A percentile compares a stretch with the other conserved stretches of the same genome.
phyloP scores from a whole-genome alignment of 1,284 basidiomycete species.

The Naganishia albida region DNA sequence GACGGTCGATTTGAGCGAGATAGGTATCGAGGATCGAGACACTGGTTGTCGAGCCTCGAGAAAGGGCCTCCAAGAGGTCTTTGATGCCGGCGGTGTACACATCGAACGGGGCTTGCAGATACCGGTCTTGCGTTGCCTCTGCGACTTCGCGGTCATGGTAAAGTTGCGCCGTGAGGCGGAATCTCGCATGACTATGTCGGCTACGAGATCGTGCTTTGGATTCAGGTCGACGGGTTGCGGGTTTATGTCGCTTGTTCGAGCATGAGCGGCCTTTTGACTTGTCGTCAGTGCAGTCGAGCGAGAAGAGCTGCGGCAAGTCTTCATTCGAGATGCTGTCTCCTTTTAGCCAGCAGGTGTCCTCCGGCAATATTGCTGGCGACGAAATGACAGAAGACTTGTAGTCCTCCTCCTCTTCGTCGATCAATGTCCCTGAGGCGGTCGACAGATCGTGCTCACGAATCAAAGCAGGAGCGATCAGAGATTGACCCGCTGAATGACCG shows the following conservation, averaged over 20 bases:
- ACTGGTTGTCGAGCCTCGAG: slow-evolving; percentile 1
- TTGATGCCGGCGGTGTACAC: slow-evolving; percentile 18
- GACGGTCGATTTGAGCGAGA: slow-evolving; percentile 21
- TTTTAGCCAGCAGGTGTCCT: background rate
- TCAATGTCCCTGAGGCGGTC: slow-evolving; percentile 1
- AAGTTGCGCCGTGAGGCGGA: background rate
- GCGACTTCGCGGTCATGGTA: background rate
- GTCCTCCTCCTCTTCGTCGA: background rate
- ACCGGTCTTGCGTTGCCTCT: background rate
- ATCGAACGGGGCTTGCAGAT: slow-evolving; percentile 5
- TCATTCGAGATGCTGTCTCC: background rate
- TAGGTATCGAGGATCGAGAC: slow-evolving; percentile 12
- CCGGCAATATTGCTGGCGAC: background rate
- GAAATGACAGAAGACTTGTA: background rate
- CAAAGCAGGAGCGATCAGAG: no score
- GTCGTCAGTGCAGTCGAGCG: no score
- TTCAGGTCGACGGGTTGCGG: background rate
- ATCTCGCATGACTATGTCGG: background rate
- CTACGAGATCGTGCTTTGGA: background rate
- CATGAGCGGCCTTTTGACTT: background rate
- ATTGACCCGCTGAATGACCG: no score
- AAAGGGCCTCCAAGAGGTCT: slow-evolving; percentile 1
- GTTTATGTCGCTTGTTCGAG: background rate
- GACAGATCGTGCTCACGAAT: background rate
- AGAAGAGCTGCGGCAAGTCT: no score